Percentiles rank a stretch among this genome's conserved stretches.
phyloP scores from a whole-genome alignment of 306 rosid genomes.

The apple (Malus domestica) region ASM211411v1 NC_041803.1:3426501-3427000 shows the following conservation, averaged over 20 bases:
- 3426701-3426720: not conserved
- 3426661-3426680: not conserved
- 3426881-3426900: not conserved
- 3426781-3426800: not conserved
- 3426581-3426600: not conserved
- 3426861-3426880: not conserved
- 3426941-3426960: not conserved
- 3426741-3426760: not conserved
- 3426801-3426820: not conserved
- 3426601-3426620: not conserved
- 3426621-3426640: not conserved
- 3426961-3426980: not conserved
- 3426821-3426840: not conserved
- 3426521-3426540: not conserved
- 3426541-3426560: not conserved
- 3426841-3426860: not conserved
- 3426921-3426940: not conserved
- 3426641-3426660: not conserved
- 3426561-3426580: not conserved
- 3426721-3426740: not conserved
- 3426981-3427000: conserved; percentile 18
- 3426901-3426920: not conserved
- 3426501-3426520: not conserved
- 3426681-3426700: not conserved
- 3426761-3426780: not conserved